phyloP scores from a whole-genome alignment of 148 eudicot species.

The Dysphania ambrosioides region DNA sequence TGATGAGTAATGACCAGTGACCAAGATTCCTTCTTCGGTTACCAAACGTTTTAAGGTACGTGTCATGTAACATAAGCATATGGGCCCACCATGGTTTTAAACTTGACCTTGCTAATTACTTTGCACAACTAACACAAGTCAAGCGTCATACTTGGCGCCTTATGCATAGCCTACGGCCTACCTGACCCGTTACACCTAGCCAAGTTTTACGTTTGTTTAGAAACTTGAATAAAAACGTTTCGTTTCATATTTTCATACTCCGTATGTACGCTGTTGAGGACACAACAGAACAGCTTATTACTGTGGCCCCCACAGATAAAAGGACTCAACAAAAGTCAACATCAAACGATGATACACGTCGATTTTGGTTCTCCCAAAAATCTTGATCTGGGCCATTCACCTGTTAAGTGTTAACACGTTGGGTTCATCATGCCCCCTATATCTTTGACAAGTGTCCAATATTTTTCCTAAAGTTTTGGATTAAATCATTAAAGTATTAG shows the following conservation, averaged over 20 bases:
- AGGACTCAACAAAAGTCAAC: constrained; percentile 1
- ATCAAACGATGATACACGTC: constrained; percentile 14
- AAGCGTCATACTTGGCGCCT: not conserved
- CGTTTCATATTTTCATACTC: no score
- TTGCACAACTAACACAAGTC: not conserved
- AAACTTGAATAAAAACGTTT: no score
- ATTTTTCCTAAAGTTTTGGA: constrained; percentile 14
- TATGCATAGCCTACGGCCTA: not conserved
- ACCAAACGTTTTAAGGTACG: not conserved
- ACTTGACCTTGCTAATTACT: not conserved
- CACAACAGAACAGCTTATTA: constrained; percentile 2
- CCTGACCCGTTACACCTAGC: not conserved
- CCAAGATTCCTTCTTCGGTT: not conserved
- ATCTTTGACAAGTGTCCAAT: not conserved
- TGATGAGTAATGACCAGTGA: not conserved
- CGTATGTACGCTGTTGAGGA: no score
- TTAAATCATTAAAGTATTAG: constrained; percentile 4
- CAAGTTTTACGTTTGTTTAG: no score
- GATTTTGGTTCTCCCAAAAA: not conserved
- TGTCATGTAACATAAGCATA: not conserved
- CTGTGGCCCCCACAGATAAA: not conserved
- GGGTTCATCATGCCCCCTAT: not conserved
- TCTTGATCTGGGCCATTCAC: not conserved
- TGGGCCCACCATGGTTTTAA: not conserved
- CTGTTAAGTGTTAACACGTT: constrained; percentile 9